Base-by-base conservation (phyloP, 2,329 filamentous ascomycete species). In the Fusarium cicatricum region DNA sequence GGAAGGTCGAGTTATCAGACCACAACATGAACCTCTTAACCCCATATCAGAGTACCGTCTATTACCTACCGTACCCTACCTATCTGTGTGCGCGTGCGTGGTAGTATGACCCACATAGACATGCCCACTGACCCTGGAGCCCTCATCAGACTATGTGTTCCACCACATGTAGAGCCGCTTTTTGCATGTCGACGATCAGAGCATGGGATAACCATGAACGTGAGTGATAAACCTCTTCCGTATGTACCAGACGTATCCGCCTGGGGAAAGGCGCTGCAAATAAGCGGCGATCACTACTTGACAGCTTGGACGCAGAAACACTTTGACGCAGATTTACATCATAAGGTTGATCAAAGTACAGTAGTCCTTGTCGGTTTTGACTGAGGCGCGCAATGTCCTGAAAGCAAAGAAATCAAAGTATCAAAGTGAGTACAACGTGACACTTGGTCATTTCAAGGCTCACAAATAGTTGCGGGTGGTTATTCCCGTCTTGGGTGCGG, bases 251-350 rank as follows among this genome's bases (percentile, higher is more conserved):
- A 29, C 36, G 16, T 40, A 12, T 32, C 28, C 19, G 16, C 9
- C 40, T 19, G 17, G 38, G 26, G 39, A 8, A 31, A 42, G 19
- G 15, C 5, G 15, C 26, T 32, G 39, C 12, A 42, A 32, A 42
- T 42, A 31, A 12, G 29, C 23, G 17, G 11, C 12, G 38, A 32
- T 32, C 28, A 45, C 21, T 16, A 19, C 29, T 17, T 17, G 31
- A 15, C 12, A 17, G 23, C 11, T 31, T 48, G 17, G 11, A 16
- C 12, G 21, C 21, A 11, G 12, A 38, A 26, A 34, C 33, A 34
- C 28, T 40, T 36, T 28, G 32, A 40, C 29, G 46, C n/a, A 38
- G 36, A 17, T 19, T 49, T 36, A 36, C 46, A 50, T 33, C 31
- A 50, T 50, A 29, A 19, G 21, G 17, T 23, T 12, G 16, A 23